Conservation (phyloP, 1,284 basidiomycete species). For the Boletus semigastroideus region DNA sequence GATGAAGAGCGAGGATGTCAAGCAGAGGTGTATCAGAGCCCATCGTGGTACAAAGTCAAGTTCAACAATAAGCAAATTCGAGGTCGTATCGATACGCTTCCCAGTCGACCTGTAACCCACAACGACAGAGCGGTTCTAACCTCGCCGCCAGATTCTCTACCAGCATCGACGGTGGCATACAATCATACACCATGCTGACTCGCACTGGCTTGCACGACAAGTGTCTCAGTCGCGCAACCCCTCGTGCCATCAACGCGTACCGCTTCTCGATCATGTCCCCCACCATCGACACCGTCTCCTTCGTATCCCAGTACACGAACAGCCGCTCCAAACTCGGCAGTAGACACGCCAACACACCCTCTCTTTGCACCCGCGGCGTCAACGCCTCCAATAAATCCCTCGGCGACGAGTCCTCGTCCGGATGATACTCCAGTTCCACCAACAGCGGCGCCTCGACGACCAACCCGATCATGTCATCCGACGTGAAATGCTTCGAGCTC, state of each 20-base stretch:
- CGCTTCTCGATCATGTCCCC: slow-evolving; percentile 28
- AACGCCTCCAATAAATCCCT: slow-evolving; percentile 15
- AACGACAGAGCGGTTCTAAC: slow-evolving; percentile 20
- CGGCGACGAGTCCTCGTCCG: slow-evolving; percentile 27
- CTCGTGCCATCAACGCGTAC: slow-evolving; percentile 15
- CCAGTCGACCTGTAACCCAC: slow-evolving; percentile 27
- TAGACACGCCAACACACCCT: slow-evolving; percentile 15
- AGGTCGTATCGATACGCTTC: slow-evolving; percentile 22
- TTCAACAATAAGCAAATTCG: slow-evolving; percentile 21
- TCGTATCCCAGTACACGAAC: slow-evolving; percentile 26
- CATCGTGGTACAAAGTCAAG: slow-evolving; percentile 10
- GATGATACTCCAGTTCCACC: slow-evolving; percentile 26
- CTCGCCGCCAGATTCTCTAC: slow-evolving; percentile 22
- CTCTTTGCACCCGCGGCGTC: slow-evolving; percentile 17
- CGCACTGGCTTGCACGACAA: slow-evolving; percentile 25
- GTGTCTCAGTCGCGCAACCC: slow-evolving; percentile 18
- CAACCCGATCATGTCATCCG: slow-evolving; percentile 22
- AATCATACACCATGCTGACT: slow-evolving; percentile 17
- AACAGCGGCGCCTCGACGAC: slow-evolving; percentile 20
- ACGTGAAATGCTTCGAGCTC: slow-evolving; percentile 20
- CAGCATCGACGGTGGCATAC: slow-evolving; percentile 11
- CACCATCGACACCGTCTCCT: slow-evolving; percentile 27
- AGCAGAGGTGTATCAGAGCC: slow-evolving; percentile 25
- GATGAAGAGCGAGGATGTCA: slow-evolving; percentile 20
- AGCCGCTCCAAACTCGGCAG: slow-evolving; percentile 23